Base-by-base conservation (phyloP, 2,329 filamentous ascomycete species). In the Tricladium varicosporioides region DNA sequence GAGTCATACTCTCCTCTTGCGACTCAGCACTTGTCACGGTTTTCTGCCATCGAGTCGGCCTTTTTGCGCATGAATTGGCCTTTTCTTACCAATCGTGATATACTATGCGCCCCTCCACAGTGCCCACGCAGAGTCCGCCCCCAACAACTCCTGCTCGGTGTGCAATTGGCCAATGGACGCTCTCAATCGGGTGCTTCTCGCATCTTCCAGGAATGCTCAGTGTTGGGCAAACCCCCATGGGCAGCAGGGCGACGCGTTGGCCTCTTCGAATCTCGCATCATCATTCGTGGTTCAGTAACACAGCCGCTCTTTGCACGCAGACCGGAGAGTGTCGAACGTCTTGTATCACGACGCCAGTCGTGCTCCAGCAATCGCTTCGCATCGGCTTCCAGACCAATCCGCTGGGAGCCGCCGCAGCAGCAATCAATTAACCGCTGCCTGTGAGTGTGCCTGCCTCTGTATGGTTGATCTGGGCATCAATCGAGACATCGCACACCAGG, bases 381-480 rank as follows among this genome's bases (percentile, higher is more conserved):
- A 18, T 54, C 51, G 45, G 45, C 52, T 32, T 32, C 42, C 22
- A 33, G 13, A 48, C 32, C 13, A 54, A 46, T n/a, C 36, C 10
- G 36, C 36, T 40, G 18, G 19, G 44, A 22, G 53, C 19, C 48
- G 36, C 53, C 46, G 46, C 47, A 45, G 40, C 19, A 43, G 36
- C 53, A 47, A 16, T 22, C 31, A 32, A 55, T 55, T 55, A 55
- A 55, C 53, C 53, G 53, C 53, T 55, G 53, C 53, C 53, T 55
- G 44, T 33, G 46, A 32, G 47, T 5, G 4, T n/a, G 36, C 36
- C 3, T 40, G 36, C 45, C 31, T n/a, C 36, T 40, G 10, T 32
- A 16, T 49, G 47, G 46, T n/a, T 18, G 33, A 27, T 27, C n/a
- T 11, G n/a, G 14, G 14, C 15, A 15, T 2, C 31, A 40, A 5